Evolutionary conservation across 2,329 filamentous ascomycete species (phyloP).

Genomic region (Epichloe brachyelytri): DNA sequence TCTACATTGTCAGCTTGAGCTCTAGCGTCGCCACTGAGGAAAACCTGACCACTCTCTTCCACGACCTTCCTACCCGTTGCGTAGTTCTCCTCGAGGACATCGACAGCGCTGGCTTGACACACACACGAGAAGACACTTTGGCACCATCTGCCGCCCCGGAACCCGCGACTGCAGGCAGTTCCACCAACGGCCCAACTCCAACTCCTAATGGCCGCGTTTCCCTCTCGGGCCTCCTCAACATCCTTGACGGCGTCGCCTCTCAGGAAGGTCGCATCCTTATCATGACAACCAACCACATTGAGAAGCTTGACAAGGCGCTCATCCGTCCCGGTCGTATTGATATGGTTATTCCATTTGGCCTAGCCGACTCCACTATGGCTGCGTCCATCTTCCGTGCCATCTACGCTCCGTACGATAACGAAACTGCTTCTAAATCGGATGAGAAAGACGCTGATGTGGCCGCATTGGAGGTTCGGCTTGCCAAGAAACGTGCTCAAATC

Average conservation of each 20-base stretch:
- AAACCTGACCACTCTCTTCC: constrained; percentile 49
- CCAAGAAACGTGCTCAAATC: constrained; percentile 20
- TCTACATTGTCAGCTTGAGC: constrained; percentile 60
- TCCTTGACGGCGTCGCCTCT: constrained; percentile 60
- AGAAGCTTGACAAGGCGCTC: constrained; percentile 48
- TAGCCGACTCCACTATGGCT: constrained; percentile 39
- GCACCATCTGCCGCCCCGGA: constrained; percentile 2
- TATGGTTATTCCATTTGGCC: constrained; percentile 43
- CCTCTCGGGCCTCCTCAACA: constrained; percentile 66
- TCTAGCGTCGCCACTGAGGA: constrained; percentile 52
- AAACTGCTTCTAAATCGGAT: constrained; percentile 9
- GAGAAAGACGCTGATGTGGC: constrained; percentile 17
- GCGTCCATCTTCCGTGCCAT: constrained; percentile 45
- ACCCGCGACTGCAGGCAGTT: constrained; percentile 6
- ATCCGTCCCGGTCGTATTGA: constrained; percentile 51
- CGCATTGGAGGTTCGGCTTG: constrained; percentile 14
- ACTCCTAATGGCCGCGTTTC: constrained; percentile 35
- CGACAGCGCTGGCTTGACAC: constrained; percentile 57
- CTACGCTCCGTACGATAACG: constrained; percentile 36
- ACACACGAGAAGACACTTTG: constrained; percentile 32
- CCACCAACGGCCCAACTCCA: background rate
- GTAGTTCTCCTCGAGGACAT: constrained; percentile 67
- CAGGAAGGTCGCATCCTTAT: constrained; percentile 51
- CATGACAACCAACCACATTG: constrained; percentile 53
- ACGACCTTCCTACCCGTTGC: constrained; percentile 53